phyloP scores from a whole-genome alignment of 495 filamentous ascomycete genomes.

The Pseudoneurospora amorphoporcata region DNA sequence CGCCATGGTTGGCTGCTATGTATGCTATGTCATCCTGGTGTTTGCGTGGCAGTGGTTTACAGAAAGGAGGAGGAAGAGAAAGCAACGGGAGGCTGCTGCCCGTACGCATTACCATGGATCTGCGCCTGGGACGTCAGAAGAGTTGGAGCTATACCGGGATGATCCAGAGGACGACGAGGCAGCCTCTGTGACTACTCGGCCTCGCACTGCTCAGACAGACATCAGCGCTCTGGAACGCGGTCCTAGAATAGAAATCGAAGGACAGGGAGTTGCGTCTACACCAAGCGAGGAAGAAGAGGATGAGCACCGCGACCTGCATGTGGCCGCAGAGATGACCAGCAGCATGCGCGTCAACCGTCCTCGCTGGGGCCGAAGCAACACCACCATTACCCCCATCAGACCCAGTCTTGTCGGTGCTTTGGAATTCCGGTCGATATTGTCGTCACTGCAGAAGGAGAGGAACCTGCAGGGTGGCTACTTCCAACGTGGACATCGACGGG shows the following conservation, averaged over 20 bases:
- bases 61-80: slow-evolving; percentile 45
- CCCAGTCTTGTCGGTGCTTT: slow-evolving; percentile 88
- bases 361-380: slow-evolving; percentile 55
- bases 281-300: slow-evolving; percentile 58
- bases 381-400: slow-evolving; percentile 66
- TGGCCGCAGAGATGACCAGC: slow-evolving; percentile 74
- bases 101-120: slow-evolving; percentile 62
- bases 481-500: slow-evolving; percentile 45
- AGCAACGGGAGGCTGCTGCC: slow-evolving; percentile 56
- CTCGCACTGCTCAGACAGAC: slow-evolving; percentile 31
- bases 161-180: slow-evolving; percentile 51
- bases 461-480: slow-evolving; percentile 58
- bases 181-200: slow-evolving; percentile 29
- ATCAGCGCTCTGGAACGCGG: slow-evolving; percentile 63
- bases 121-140: slow-evolving; percentile 31
- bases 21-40: slow-evolving; percentile 83
- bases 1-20: slow-evolving; percentile 83
- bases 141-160: slow-evolving; percentile 59
- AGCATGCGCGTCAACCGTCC: slow-evolving; percentile 86
- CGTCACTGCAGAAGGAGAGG: slow-evolving; percentile 66
- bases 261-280: slow-evolving; percentile 36
- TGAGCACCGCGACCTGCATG: slow-evolving; percentile 60
- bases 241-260: slow-evolving; percentile 36
- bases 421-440: slow-evolving; percentile 85
- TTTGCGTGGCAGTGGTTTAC: slow-evolving; percentile 88